Conservation (phyloP, 345 rosid species). For the Brassica nigra region DNA sequence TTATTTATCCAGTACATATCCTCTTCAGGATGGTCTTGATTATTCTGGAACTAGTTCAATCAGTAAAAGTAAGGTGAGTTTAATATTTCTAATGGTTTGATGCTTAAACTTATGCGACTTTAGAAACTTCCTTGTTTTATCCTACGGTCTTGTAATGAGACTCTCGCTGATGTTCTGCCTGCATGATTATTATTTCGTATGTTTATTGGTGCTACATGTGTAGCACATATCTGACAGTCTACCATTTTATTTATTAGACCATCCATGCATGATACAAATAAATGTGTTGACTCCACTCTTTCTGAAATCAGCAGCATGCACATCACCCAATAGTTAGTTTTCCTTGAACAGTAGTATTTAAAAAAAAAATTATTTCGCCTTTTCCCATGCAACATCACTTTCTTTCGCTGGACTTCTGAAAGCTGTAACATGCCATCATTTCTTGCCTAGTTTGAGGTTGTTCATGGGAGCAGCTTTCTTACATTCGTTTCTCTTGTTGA, state of each 20-base stretch:
- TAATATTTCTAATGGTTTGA: conserved; percentile 16
- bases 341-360: conserved; percentile 10
- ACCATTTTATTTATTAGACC: background rate
- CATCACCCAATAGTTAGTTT: background rate
- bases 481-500: conserved; percentile 22
- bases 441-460: conserved; percentile 20
- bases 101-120: conserved; percentile 42
- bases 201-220: conserved; percentile 13
- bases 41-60: conserved; percentile 59
- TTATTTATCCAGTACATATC: conserved; percentile 42
- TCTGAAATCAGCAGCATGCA: conserved; percentile 24
- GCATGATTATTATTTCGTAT: background rate
- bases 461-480: conserved; percentile 19
- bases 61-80: conserved; percentile 75
- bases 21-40: conserved; percentile 50
- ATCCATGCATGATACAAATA: conserved; percentile 22
- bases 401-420: conserved; percentile 7
- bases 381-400: background rate
- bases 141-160: background rate
- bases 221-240: conserved; percentile 12
- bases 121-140: conserved; percentile 17
- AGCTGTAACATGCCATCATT: background rate
- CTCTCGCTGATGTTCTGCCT: conserved; percentile 4
- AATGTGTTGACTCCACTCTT: conserved; percentile 19
- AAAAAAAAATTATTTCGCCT: background rate